Evolutionary conservation across 2,329 filamentous ascomycete genomes (phyloP).

Genomic region (Pestalotiopsis sp.): DNA sequence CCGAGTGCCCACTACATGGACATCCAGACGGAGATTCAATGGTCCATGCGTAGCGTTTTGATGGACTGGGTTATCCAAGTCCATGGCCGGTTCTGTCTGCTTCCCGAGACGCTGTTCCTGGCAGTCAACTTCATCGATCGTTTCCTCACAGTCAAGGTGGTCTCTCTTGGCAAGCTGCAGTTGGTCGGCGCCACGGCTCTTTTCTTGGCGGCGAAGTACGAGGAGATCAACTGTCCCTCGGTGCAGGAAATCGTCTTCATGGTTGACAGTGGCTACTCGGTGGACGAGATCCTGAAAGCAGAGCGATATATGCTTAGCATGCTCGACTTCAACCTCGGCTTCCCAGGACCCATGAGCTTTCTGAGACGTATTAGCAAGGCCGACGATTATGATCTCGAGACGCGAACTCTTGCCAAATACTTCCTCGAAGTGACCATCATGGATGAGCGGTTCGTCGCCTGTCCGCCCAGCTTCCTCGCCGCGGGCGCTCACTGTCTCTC

Average conservation of each 20-base stretch:
- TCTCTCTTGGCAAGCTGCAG: conserved; percentile 93
- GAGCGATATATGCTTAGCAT: conserved; percentile 98
- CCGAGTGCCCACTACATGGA: conserved; percentile 97
- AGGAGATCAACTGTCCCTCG: conserved; percentile 97
- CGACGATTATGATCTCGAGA: conserved; percentile 96
- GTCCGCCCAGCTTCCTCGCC: conserved; percentile 85
- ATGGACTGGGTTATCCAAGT: conserved; percentile 99
- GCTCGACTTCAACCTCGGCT: conserved; percentile 93
- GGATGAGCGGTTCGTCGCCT: conserved; percentile 95
- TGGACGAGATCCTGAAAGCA: conserved; percentile 93
- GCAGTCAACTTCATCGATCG: conserved; percentile 97
- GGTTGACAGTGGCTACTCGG: conserved; percentile 89
- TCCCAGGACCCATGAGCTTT: conserved; percentile 99
- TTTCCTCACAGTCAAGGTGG: conserved; percentile 91
- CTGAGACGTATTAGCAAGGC: conserved; percentile 96
- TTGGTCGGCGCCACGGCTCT: conserved; percentile 95
- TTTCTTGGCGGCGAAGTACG: conserved; percentile 95
- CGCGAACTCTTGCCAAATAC: conserved; percentile 93
- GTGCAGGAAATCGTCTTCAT: conserved; percentile 97
- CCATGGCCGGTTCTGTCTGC: conserved; percentile 84
- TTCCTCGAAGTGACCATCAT: conserved; percentile 96
- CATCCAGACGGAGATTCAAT: conserved; percentile 93
- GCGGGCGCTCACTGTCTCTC: conserved; percentile 93
- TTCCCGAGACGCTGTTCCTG: conserved; percentile 94
- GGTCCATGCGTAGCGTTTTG: conserved; percentile 96